A percentile compares a stretch with the other conserved stretches of the same genome.
These are phyloP conservation scores for Leccinum sublutescens DNA, from an alignment of 768 basidiomycete species.

Conservation along the genomic window DNA sequence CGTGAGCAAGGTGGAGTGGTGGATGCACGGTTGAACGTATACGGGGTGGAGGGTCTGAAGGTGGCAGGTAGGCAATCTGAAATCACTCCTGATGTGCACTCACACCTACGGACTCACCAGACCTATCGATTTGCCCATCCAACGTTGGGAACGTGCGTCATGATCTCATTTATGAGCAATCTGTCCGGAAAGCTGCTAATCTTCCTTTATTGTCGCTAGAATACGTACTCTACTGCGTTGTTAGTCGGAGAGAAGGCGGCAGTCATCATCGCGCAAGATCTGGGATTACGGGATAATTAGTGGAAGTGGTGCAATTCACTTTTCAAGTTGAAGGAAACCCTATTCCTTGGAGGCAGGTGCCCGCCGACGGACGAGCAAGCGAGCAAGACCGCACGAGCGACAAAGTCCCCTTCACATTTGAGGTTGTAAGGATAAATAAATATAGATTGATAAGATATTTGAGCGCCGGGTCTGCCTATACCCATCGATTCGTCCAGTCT, in stretches of 20 bases:
- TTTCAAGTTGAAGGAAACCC: too few species aligned
- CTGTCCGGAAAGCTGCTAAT: neutral
- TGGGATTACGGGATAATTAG: constrained; percentile 10
- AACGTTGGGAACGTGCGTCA: constrained; percentile 25
- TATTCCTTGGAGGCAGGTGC: too few species aligned
- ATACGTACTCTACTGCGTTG: constrained; percentile 44
- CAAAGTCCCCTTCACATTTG: too few species aligned
- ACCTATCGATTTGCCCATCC: constrained; percentile 37
- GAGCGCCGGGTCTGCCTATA: too few species aligned
- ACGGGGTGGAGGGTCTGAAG: constrained; percentile 12
- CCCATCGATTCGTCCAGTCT: too few species aligned
- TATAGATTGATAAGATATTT: too few species aligned
- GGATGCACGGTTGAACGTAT: constrained; percentile 13
- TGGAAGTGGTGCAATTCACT: too few species aligned
- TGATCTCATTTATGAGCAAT: too few species aligned
- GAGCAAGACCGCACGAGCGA: too few species aligned
- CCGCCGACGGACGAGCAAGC: too few species aligned
- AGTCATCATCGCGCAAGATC: constrained; percentile 54
- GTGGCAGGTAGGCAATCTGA: constrained; percentile 12
- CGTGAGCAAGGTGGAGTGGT: constrained; percentile 11
- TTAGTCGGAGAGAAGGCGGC: constrained; percentile 63
- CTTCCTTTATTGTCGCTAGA: constrained; percentile 15
- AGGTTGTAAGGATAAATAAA: too few species aligned
- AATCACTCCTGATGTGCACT: neutral
- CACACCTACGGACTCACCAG: constrained; percentile 6